Evolutionary conservation across 1,284 basidiomycete genomes (phyloP).

Genomic region (Neotropicomus parvogracilis): DNA sequence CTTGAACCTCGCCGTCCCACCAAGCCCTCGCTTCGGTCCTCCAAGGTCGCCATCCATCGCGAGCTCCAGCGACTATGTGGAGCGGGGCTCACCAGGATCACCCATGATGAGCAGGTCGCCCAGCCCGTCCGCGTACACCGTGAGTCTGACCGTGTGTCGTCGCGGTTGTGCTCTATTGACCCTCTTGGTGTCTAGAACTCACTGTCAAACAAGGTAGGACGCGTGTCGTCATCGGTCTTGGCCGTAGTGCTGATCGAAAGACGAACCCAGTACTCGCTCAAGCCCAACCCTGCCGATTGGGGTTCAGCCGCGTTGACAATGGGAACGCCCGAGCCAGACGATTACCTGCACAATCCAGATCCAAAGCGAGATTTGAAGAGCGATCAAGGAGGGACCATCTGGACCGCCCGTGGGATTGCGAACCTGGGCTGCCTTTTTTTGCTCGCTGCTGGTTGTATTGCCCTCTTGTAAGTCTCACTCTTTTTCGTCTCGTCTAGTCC

Average conservation of each 20-base stretch:
- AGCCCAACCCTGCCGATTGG: constrained; percentile 33
- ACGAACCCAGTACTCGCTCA: constrained; percentile 27
- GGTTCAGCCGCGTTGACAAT: constrained; percentile 25
- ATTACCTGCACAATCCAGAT: constrained; percentile 33
- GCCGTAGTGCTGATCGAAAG: constrained; percentile 1
- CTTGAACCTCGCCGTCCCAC: constrained; percentile 20
- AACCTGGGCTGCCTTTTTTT: constrained; percentile 47
- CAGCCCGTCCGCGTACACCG: constrained; percentile 28
- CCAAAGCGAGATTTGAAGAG: constrained; percentile 34
- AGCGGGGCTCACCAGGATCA: constrained; percentile 16
- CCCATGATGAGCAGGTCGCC: constrained; percentile 18
- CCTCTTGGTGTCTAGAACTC: constrained; percentile 20
- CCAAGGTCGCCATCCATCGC: constrained; percentile 21
- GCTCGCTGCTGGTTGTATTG: constrained; percentile 34
- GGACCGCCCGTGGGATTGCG: constrained; percentile 38
- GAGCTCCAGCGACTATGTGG: constrained; percentile 18
- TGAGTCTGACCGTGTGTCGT: constrained; percentile 11
- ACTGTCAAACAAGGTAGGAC: constrained; percentile 26
- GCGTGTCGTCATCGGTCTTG: background rate
- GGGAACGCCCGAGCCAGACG: constrained; percentile 29
- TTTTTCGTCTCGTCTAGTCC: background rate
- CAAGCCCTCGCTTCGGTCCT: constrained; percentile 15
- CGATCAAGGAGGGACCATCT: constrained; percentile 40
- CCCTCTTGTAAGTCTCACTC: constrained; percentile 33
- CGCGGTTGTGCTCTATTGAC: constrained; percentile 2